Conservation (phyloP, 2,329 filamentous ascomycete species). For the Lachnellula subtilissima region DNA sequence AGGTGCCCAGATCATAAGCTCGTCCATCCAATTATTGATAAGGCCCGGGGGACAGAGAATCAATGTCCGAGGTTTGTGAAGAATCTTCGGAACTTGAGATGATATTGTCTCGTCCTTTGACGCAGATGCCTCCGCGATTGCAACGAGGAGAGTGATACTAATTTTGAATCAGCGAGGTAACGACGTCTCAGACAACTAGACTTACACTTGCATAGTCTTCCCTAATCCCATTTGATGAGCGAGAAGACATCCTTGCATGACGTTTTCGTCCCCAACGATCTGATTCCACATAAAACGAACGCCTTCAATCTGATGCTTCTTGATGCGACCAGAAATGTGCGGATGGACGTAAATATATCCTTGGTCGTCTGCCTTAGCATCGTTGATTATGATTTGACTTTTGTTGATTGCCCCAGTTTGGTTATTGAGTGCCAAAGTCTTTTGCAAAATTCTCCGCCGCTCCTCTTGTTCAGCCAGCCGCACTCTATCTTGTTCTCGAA, state of each 20-base stretch:
- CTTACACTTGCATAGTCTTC: conserved; percentile 81
- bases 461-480: conserved; percentile 50
- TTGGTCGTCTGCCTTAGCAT: conserved; percentile 55
- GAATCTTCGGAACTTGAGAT: conserved; percentile 61
- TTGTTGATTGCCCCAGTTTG: conserved; percentile 40
- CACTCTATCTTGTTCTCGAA: conserved; percentile 51
- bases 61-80: conserved; percentile 61
- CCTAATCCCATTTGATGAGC: conserved; percentile 90
- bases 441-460: conserved; percentile 44
- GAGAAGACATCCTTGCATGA: conserved; percentile 70
- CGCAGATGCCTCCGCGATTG: conserved; percentile 60
- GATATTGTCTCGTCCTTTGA: conserved; percentile 54
- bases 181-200: conserved; percentile 7
- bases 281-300: conserved; percentile 88
- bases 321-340: conserved; percentile 61
- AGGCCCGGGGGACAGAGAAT: conserved; percentile 72
- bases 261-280: conserved; percentile 51
- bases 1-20: conserved; percentile 67
- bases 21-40: conserved; percentile 78
- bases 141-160: conserved; percentile 71
- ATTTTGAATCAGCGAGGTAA: conserved; percentile 12
- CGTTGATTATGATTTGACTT: conserved; percentile 59
- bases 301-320: conserved; percentile 75
- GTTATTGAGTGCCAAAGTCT: conserved; percentile 41
- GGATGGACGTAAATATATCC: conserved; percentile 60